Percentiles rank a stretch among this genome's conserved stretches.
These are phyloP conservation scores for Thalassiosira pacifica DNA, from an alignment of 352 stramenopile genomes.

Conservation along the genomic window DNA sequence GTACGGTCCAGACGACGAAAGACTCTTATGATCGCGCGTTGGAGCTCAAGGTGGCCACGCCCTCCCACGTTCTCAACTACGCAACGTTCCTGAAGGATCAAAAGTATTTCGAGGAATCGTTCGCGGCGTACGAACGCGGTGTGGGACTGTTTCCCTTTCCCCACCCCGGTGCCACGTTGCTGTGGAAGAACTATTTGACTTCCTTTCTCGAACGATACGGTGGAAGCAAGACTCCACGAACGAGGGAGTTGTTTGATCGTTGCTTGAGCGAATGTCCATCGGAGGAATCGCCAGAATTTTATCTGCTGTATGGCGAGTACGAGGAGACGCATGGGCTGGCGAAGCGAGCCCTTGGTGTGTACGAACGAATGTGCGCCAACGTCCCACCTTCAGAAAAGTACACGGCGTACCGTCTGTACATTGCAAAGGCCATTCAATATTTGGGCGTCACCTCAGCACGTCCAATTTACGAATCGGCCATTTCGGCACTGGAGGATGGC, in stretches of 20 bases:
- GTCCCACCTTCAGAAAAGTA: conserved; percentile 92
- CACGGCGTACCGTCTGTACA: conserved; percentile 94
- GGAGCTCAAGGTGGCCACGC: conserved; percentile 96
- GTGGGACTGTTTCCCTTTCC: conserved; percentile 93
- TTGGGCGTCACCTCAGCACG: conserved; percentile 96
- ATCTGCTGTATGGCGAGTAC: conserved; percentile 92
- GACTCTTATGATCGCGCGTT: conserved; percentile 95
- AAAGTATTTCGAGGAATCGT: conserved; percentile 94
- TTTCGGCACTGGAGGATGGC: conserved; percentile 93
- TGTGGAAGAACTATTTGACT: conserved; percentile 96
- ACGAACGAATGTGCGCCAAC: conserved; percentile 92
- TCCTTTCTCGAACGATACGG: conserved; percentile 96
- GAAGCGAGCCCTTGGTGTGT: conserved; percentile 95
- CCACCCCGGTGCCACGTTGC: conserved; percentile 90
- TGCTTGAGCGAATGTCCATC: conserved; percentile 88
- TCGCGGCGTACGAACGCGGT: conserved; percentile 92
- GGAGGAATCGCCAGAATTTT: conserved; percentile 89
- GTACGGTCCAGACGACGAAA: conserved; percentile 93
- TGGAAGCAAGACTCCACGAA: conserved; percentile 96
- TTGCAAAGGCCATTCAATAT: conserved; percentile 94
- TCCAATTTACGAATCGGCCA: conserved; percentile 96
- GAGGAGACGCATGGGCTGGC: conserved; percentile 97
- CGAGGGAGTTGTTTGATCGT: conserved; percentile 97
- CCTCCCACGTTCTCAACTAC: conserved; percentile 98
- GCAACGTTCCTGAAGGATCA: conserved; percentile 96